phyloP scores from a whole-genome alignment of 306 rosid species.

The Trichosanthes truncata region DNA sequence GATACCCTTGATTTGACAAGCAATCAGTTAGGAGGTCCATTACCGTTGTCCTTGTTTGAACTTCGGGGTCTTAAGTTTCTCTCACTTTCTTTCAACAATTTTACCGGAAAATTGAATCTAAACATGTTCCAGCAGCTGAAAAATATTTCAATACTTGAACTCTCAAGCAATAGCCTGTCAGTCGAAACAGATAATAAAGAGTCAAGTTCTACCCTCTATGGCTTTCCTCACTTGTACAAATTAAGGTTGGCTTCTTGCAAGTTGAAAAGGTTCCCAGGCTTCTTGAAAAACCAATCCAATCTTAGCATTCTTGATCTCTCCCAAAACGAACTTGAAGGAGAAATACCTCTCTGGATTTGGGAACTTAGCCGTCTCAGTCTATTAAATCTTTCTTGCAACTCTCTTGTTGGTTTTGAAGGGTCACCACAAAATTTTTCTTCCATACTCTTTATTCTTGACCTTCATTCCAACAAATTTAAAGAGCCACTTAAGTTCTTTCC shows the following conservation, averaged over 20 bases:
- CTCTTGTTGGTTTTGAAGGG: background rate
- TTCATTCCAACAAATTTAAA: slow-evolving; percentile 24
- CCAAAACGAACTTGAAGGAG: slow-evolving; percentile 21
- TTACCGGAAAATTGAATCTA: slow-evolving; percentile 22
- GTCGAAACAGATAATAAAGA: background rate
- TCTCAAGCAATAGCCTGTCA: slow-evolving; percentile 26
- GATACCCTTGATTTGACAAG: slow-evolving; percentile 36
- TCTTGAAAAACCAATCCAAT: slow-evolving; percentile 19
- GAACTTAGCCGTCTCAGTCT: fast-evolving
- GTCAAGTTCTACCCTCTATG: background rate
- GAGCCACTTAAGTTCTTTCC: slow-evolving; percentile 13
- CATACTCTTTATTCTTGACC: background rate
- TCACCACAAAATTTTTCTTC: background rate
- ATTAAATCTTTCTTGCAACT: slow-evolving; percentile 9
- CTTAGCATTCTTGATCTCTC: slow-evolving; percentile 31
- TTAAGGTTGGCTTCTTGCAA: slow-evolving; percentile 28
- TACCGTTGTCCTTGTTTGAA: slow-evolving; percentile 18
- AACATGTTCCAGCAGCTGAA: background rate
- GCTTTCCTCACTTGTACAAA: background rate
- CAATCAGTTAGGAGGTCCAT: slow-evolving; percentile 36
- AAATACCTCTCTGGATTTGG: slow-evolving; percentile 49
- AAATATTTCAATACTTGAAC: slow-evolving; percentile 25
- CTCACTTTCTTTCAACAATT: slow-evolving; percentile 30
- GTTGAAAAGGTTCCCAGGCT: slow-evolving; percentile 17
- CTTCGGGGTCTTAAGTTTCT: slow-evolving; percentile 14